Conservation (phyloP, 768 basidiomycete species). For the Suillus plorans region DNA sequence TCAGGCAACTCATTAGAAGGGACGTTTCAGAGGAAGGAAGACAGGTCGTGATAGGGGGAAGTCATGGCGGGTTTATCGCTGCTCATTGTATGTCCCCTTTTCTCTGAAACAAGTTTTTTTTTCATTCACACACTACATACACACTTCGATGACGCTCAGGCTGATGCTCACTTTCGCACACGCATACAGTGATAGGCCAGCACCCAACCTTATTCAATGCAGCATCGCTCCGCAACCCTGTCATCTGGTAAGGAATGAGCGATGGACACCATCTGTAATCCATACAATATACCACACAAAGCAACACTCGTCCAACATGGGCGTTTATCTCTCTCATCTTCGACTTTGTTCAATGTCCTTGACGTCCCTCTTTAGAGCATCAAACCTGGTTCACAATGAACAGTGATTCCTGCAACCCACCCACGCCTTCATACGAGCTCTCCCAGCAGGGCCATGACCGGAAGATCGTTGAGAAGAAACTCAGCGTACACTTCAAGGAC, state of each 20-base stretch:
- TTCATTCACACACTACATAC: not conserved
- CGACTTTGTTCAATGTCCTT: constrained; percentile 6
- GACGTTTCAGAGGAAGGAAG: constrained; percentile 52
- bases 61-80: constrained; percentile 68
- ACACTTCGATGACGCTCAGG: too few relatives aligned
- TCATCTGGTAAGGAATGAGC: too few relatives aligned
- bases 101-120: not conserved
- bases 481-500: constrained; percentile 9
- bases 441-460: constrained; percentile 46
- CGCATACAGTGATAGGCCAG: too few relatives aligned
- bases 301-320: too few relatives aligned
- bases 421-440: constrained; percentile 43
- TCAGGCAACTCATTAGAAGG: constrained; percentile 46
- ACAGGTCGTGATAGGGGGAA: constrained; percentile 61
- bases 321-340: constrained; percentile 2
- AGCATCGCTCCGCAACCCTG: too few relatives aligned
- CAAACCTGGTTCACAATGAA: constrained; percentile 17
- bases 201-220: too few relatives aligned
- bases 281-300: too few relatives aligned
- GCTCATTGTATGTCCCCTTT: constrained; percentile 41
- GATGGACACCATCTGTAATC: too few relatives aligned
- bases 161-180: too few relatives aligned
- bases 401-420: constrained; percentile 25
- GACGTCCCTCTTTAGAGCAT: constrained; percentile 1
- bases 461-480: constrained; percentile 39